These are phyloP conservation scores for Haplographium delicatum DNA, from an alignment of 495 filamentous ascomycete genomes.

Conservation along the genomic window DNA sequence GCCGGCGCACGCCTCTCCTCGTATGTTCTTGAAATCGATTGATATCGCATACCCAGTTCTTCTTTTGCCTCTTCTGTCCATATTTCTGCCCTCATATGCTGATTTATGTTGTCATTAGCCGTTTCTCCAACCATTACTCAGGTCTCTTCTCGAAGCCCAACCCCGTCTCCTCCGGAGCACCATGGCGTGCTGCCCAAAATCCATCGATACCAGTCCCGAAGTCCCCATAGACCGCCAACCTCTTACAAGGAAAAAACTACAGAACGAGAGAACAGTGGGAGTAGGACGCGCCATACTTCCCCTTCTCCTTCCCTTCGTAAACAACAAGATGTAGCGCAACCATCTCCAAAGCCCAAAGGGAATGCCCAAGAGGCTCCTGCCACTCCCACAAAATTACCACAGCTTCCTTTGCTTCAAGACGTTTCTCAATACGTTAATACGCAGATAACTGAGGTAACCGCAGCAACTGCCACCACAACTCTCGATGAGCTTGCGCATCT, in stretches of 20 bases:
- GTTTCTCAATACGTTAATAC: conserved; percentile 47
- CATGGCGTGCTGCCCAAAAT: conserved; percentile 15
- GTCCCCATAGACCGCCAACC: conserved; percentile 19
- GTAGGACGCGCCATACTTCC: conserved; percentile 13
- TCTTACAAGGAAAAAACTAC: conserved; percentile 21
- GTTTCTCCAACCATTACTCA: conserved; percentile 28
- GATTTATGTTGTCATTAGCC: conserved; percentile 12
- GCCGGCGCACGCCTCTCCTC: conserved; percentile 30
- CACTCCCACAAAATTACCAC: conserved; percentile 29
- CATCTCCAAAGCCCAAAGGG: neutral
- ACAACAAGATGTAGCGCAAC: conserved; percentile 5
- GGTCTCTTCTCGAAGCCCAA: conserved; percentile 26
- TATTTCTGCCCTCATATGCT: conserved; percentile 16
- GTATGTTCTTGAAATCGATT: conserved; percentile 23
- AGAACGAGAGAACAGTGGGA: conserved; percentile 18
- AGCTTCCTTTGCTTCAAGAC: conserved; percentile 41
- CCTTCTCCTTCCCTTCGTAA: conserved; percentile 21
- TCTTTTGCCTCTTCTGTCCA: neutral
- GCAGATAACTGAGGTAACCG: conserved; percentile 31
- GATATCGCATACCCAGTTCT: neutral
- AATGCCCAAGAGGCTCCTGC: conserved; percentile 8
- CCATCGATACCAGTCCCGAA: conserved; percentile 24
- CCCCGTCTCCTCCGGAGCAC: conserved; percentile 23
- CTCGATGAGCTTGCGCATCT: conserved; percentile 67
- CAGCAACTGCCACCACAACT: conserved; percentile 50